Evolutionary conservation across 2,329 filamentous ascomycete species (phyloP).

Genomic region (Neophaeococcomyces mojaviensis): DNA sequence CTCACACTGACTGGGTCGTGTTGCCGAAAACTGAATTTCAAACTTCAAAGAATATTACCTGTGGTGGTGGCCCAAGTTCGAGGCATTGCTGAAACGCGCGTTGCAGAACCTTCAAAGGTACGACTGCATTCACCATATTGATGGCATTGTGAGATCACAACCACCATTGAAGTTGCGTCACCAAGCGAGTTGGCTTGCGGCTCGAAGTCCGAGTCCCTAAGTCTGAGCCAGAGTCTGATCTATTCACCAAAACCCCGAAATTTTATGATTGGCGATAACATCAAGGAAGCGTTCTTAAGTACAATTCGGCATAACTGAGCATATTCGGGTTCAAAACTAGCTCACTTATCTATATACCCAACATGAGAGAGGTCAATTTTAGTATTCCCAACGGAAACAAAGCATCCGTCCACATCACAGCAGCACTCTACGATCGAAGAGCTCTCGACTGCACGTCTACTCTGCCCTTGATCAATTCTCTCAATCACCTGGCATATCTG

Average conservation of each 20-base stretch:
- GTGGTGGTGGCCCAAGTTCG: neutral
- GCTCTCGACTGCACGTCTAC: slow-evolving; percentile 98
- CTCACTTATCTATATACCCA: slow-evolving; percentile 29
- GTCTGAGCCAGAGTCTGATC: no score
- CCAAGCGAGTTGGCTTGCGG: slow-evolving; percentile 6
- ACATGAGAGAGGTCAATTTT: slow-evolving; percentile 99
- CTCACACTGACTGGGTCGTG: no score
- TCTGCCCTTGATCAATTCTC: slow-evolving; percentile 92
- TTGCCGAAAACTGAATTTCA: neutral
- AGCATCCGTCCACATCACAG: slow-evolving; percentile 97
- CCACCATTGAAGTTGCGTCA: neutral
- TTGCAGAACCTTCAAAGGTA: neutral
- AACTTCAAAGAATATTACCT: neutral
- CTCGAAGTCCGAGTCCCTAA: neutral
- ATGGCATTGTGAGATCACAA: slow-evolving; percentile 2
- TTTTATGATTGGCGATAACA: neutral
- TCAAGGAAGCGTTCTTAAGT: neutral
- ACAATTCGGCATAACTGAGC: neutral
- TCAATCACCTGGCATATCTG: slow-evolving; percentile 97
- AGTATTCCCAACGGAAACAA: slow-evolving; percentile 99
- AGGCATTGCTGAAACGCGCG: neutral
- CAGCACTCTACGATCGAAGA: slow-evolving; percentile 92
- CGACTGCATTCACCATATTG: neutral
- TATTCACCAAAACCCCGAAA: neutral
- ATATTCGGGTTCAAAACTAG: neutral